Conservation (phyloP, 768 basidiomycete genomes). For the Neoboletus magnificus region DNA sequence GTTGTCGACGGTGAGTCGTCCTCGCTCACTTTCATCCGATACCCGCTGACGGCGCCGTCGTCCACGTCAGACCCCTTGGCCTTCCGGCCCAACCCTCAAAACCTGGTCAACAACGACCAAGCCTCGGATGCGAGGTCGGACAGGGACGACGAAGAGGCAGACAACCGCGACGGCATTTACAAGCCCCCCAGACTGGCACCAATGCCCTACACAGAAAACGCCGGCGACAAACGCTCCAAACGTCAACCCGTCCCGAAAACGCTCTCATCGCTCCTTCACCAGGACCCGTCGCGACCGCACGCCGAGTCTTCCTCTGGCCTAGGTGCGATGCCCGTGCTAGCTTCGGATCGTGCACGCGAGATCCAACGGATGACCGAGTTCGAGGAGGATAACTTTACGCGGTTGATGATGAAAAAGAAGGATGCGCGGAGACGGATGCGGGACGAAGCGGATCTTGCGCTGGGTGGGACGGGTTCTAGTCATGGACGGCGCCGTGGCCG, state of each 20-base stretch:
- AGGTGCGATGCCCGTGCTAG: conserved; percentile 54
- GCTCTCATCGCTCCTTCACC: conserved; percentile 49
- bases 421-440: conserved; percentile 65
- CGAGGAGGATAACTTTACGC: conserved; percentile 93
- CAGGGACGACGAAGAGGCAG: conserved; percentile 16
- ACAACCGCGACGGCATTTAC: conserved; percentile 55
- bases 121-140: conserved; percentile 33
- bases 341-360: conserved; percentile 68
- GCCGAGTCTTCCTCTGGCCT: conserved; percentile 71
- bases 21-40: background rate
- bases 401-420: conserved; percentile 86
- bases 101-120: conserved; percentile 50
- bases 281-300: conserved; percentile 61
- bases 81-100: conserved; percentile 87
- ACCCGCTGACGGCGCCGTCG: background rate
- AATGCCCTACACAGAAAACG: conserved; percentile 72
- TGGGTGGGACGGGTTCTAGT: conserved; percentile 68
- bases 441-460: conserved; percentile 85
- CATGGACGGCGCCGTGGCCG: conserved; percentile 58
- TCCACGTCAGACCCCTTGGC: conserved; percentile 72
- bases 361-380: conserved; percentile 80
- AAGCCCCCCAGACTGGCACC: conserved; percentile 87
- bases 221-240: conserved; percentile 42
- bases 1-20: conserved; percentile 55
- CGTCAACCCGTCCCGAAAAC: conserved; percentile 62